phyloP scores from a whole-genome alignment of 352 stramenopile species.

The Phytopythium delawarense region DNA sequence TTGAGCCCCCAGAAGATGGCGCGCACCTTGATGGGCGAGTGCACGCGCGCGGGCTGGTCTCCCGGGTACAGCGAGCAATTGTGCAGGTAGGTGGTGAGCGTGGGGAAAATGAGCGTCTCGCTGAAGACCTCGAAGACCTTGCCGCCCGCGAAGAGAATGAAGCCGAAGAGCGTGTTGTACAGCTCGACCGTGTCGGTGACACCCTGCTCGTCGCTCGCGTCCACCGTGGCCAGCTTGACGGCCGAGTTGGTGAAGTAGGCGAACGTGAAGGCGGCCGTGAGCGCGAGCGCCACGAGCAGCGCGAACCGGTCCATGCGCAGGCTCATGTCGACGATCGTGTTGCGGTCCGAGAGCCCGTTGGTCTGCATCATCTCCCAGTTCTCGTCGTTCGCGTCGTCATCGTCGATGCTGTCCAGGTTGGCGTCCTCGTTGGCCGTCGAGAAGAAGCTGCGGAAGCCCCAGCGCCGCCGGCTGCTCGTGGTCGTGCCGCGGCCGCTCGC shows the following conservation, averaged over 20 bases:
- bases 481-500: not conserved
- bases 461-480: conserved; percentile 2
- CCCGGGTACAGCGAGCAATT: conserved; percentile 55
- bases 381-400: conserved; percentile 1
- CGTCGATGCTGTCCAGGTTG: conserved; percentile 1
- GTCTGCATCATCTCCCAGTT: conserved; percentile 23
- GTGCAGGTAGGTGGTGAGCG: conserved; percentile 50
- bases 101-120: conserved; percentile 58
- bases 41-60: conserved; percentile 44
- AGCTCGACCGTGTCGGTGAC: conserved; percentile 29
- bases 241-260: conserved; percentile 36
- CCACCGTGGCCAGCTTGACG: conserved; percentile 26
- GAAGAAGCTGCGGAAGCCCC: conserved; percentile 9
- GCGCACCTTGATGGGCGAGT: conserved; percentile 35
- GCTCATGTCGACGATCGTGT: conserved; percentile 60
- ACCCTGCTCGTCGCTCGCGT: conserved; percentile 14
- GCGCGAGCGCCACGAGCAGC: conserved; percentile 26
- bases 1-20: conserved; percentile 58
- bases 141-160: conserved; percentile 37
- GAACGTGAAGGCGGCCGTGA: conserved; percentile 35
- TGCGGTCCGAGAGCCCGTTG: conserved; percentile 44
- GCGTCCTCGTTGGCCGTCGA: conserved; percentile 4
- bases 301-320: conserved; percentile 41
- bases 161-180: conserved; percentile 48
- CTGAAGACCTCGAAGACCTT: conserved; percentile 59